Conservation (phyloP, 345 rosid genomes). For the Hibiscus mutabilis region DNA sequence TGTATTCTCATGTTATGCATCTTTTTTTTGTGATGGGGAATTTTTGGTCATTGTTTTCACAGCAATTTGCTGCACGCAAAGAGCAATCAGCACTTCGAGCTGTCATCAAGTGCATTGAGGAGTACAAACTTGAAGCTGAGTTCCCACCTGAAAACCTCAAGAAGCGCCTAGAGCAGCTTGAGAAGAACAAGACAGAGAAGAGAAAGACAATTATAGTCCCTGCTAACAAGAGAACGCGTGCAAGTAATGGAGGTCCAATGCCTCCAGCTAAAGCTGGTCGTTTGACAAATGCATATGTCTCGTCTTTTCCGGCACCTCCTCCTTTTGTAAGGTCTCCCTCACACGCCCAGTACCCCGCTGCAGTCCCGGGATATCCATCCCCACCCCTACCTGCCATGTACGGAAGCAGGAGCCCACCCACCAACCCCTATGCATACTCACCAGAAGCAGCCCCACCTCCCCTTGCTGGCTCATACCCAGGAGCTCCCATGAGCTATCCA, state of each 20-base stretch:
- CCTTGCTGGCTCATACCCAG: conserved; percentile 44
- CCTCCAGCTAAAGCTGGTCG: conserved; percentile 99
- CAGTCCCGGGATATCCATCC: conserved; percentile 54
- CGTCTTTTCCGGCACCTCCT: conserved; percentile 82
- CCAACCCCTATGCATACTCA: conserved; percentile 54
- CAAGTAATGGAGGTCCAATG: conserved; percentile 90
- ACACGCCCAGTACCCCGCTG: conserved; percentile 63
- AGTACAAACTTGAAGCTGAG: conserved; percentile 78
- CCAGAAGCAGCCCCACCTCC: conserved; percentile 55
- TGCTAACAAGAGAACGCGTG: conserved; percentile 87
- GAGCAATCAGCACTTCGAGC: conserved; percentile 95
- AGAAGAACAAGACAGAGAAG: conserved; percentile 87
- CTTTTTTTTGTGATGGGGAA: neutral
- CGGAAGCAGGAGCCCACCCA: conserved; percentile 55
- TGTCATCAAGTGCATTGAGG: conserved; percentile 94
- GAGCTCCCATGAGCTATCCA: conserved; percentile 53
- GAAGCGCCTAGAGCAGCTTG: conserved; percentile 94
- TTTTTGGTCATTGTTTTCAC: conserved; percentile 8
- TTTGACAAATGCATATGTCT: conserved; percentile 80
- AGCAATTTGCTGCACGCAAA: conserved; percentile 81
- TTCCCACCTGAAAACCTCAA: conserved; percentile 96
- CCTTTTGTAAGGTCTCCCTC: conserved; percentile 78
- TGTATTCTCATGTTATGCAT: neutral
- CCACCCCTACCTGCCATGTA: conserved; percentile 70
- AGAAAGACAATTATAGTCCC: conserved; percentile 75